Percentiles rank a stretch among this genome's conserved stretches.
Conservation (phyloP, 805 yeast genomes). For the Peterozyma toletana region DNA sequence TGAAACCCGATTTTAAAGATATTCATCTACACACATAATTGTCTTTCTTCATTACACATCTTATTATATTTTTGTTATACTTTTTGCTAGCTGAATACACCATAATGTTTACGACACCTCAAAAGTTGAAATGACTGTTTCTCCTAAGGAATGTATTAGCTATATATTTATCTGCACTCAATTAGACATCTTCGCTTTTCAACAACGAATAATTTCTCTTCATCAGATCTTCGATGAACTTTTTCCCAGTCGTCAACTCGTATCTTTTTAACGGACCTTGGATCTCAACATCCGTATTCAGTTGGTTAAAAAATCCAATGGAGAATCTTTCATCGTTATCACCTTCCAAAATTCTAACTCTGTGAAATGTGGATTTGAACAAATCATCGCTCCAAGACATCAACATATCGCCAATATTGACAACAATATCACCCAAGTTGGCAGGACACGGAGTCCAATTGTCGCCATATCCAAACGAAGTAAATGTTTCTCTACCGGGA, state of each 20-base stretch:
- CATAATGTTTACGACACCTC: too few relatives aligned
- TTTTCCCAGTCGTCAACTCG: conserved; percentile 21
- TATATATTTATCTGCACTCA: too few relatives aligned
- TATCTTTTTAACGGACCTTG: conserved; percentile 21
- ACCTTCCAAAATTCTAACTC: conserved; percentile 23
- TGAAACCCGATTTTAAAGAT: too few relatives aligned
- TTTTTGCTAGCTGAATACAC: too few relatives aligned
- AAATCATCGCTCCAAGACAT: conserved; percentile 30
- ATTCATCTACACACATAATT: too few relatives aligned
- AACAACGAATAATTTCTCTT: conserved; percentile 16
- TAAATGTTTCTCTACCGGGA: conserved; percentile 28
- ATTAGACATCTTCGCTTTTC: not conserved
- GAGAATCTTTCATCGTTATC: conserved; percentile 23
- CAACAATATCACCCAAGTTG: conserved; percentile 24
- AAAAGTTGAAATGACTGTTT: too few relatives aligned
- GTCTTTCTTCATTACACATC: too few relatives aligned
- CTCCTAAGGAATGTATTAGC: too few relatives aligned
- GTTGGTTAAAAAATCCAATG: conserved; percentile 28
- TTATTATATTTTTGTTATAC: too few relatives aligned
- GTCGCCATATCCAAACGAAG: conserved; percentile 25
- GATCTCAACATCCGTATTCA: conserved; percentile 23
- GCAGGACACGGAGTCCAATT: conserved; percentile 27
- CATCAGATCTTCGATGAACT: conserved; percentile 27
- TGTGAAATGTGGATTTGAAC: conserved; percentile 26
- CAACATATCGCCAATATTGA: conserved; percentile 30